Conservation (phyloP, 345 rosid genomes). For the Pistacia atlantica region DNA sequence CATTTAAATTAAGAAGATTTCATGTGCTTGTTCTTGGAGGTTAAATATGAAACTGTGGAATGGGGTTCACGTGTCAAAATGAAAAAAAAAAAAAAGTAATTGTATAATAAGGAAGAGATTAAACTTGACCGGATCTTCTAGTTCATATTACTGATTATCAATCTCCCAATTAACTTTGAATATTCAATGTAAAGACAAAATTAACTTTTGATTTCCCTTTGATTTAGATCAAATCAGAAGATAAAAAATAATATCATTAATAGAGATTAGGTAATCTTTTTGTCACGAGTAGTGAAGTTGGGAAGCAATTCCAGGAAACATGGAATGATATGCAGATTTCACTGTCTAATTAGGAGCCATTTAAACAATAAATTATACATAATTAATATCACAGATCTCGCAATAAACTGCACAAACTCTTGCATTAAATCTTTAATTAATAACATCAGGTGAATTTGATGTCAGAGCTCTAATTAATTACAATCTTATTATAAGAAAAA, state of each 20-base stretch:
- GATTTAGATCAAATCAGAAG: background rate
- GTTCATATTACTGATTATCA: background rate
- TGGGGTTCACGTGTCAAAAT: background rate
- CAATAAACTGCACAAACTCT: too few relatives aligned
- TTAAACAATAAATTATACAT: background rate
- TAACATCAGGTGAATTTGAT: background rate
- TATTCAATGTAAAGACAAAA: background rate
- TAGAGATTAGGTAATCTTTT: background rate
- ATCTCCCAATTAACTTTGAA: background rate
- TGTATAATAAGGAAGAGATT: background rate
- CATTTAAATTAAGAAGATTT: background rate
- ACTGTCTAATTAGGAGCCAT: background rate
- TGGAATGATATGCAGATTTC: background rate
- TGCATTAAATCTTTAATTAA: too few relatives aligned
- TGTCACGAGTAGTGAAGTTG: background rate
- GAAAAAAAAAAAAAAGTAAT: background rate
- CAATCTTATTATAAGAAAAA: background rate
- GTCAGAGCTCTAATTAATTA: background rate
- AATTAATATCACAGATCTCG: too few relatives aligned
- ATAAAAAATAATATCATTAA: background rate
- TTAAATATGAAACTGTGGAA: too few relatives aligned
- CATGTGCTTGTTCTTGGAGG: background rate
- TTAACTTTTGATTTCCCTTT: constrained; percentile 1
- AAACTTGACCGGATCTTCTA: background rate
- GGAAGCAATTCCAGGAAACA: constrained; percentile 15